Evolutionary conservation across 1,284 basidiomycete species (phyloP).

Genomic region (Puccinia novopanici): DNA sequence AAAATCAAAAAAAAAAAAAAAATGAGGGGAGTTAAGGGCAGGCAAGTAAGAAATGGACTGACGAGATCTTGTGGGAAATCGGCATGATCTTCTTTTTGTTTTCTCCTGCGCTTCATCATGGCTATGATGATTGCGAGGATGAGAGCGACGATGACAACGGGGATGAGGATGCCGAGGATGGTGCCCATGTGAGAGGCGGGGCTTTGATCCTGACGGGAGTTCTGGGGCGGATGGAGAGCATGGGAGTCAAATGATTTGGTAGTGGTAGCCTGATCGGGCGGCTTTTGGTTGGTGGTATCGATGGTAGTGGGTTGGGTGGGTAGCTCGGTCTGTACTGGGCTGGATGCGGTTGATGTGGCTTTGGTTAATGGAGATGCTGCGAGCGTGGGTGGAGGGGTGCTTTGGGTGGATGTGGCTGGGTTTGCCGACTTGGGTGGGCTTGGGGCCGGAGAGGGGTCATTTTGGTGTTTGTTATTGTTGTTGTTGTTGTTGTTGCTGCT

Average conservation of each 20-base stretch:
- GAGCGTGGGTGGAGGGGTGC: background rate
- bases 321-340: background rate
- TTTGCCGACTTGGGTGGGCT: background rate
- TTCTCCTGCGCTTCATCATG: slow-evolving; percentile 14
- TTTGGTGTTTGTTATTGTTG: background rate
- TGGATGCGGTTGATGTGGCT: background rate
- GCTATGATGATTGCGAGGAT: slow-evolving; percentile 8
- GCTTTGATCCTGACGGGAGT: background rate
- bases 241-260: background rate
- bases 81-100: background rate
- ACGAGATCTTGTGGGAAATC: slow-evolving; percentile 18
- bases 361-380: background rate
- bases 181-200: slow-evolving; percentile 16
- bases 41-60: background rate
- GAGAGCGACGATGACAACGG: slow-evolving; percentile 16
- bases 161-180: slow-evolving; percentile 30
- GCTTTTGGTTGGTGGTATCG: background rate
- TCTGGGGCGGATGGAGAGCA: background rate
- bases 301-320: background rate
- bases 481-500: background rate
- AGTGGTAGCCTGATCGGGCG: background rate
- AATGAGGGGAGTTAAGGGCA: background rate
- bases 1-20: background rate
- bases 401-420: background rate
- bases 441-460: background rate